phyloP scores from a whole-genome alignment of 2,329 filamentous ascomycete species.

The Huntiella bhutanensis region DNA sequence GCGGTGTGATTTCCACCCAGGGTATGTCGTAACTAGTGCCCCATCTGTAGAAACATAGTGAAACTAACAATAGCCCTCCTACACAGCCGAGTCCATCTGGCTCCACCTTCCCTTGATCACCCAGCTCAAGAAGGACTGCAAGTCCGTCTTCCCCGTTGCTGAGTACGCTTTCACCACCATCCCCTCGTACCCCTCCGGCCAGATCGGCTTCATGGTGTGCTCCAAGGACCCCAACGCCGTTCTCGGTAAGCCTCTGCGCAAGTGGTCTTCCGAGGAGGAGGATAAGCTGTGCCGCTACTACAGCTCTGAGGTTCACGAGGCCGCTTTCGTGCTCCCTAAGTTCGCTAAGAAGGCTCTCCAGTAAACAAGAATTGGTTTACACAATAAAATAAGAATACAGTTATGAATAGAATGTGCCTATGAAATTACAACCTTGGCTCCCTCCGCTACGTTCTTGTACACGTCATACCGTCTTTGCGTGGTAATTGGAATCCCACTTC shows the following conservation, averaged over 20 bases:
- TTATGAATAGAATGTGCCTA: background rate
- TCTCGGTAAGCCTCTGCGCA: slow-evolving; percentile 67
- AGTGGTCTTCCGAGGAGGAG: slow-evolving; percentile 74
- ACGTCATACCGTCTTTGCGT: slow-evolving; percentile 84
- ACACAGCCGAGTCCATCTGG: slow-evolving; percentile 93
- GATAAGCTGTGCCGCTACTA: slow-evolving; percentile 90
- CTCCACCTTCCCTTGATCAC: slow-evolving; percentile 86
- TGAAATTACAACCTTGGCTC: slow-evolving; percentile 9
- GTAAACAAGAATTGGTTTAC: slow-evolving; percentile 19
- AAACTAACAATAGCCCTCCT: background rate
- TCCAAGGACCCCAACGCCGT: slow-evolving; percentile 77
- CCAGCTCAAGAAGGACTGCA: slow-evolving; percentile 91
- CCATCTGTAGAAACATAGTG: background rate
- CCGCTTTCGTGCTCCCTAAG: slow-evolving; percentile 78
- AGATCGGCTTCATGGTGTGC: slow-evolving; percentile 99
- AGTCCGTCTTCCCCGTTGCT: slow-evolving; percentile 88
- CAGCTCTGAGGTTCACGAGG: slow-evolving; percentile 90
- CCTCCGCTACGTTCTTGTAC: slow-evolving; percentile 56
- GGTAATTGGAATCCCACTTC: slow-evolving; percentile 69
- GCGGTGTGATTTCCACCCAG: slow-evolving; percentile 98
- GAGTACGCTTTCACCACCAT: slow-evolving; percentile 99
- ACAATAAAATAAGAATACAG: slow-evolving; percentile 2
- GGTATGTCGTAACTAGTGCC: slow-evolving; percentile 56
- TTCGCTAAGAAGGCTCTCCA: slow-evolving; percentile 67
- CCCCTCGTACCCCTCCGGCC: slow-evolving; percentile 93